Evolutionary conservation across 225 moss, liverwort and hornwort species (phyloP).

Genomic region (Rhytidiadelphus loreus): DNA sequence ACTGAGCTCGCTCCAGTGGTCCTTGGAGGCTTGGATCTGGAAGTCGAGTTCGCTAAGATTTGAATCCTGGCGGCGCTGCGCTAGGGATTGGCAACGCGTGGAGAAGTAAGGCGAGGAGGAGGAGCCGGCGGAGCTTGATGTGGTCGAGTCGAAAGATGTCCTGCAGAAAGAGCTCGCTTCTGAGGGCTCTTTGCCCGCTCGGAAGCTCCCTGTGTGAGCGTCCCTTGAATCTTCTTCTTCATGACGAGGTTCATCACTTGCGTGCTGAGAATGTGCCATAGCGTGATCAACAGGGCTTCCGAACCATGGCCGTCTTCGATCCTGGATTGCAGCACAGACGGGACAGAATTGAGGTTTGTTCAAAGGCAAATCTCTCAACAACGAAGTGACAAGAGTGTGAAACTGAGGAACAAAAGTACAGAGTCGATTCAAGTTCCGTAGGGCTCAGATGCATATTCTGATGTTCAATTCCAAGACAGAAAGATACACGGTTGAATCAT

Average conservation of each 20-base stretch:
- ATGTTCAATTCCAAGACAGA: neutral
- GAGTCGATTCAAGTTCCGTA: neutral
- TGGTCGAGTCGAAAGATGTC: conserved; percentile 15
- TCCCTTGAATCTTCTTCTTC: neutral
- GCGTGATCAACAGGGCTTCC: neutral
- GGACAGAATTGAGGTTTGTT: neutral
- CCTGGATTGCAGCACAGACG: neutral
- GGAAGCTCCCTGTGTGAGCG: neutral
- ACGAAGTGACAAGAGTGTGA: neutral
- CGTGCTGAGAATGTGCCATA: neutral
- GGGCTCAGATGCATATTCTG: neutral
- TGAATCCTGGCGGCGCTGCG: neutral
- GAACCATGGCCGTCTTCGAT: neutral
- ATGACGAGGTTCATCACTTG: neutral
- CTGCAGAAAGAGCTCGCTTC: neutral
- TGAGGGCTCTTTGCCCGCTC: neutral
- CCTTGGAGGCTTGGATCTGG: conserved; percentile 18
- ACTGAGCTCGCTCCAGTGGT: conserved; percentile 34
- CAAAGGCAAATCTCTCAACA: neutral
- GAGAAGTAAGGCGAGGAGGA: conserved; percentile 11
- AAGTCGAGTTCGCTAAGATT: conserved; percentile 14
- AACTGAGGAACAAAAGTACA: neutral
- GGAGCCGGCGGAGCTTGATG: neutral
- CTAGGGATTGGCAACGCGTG: conserved; percentile 12
- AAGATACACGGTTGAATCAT: neutral